Conservation (phyloP, 768 basidiomycete species). For the Leccinum variicolor region DNA sequence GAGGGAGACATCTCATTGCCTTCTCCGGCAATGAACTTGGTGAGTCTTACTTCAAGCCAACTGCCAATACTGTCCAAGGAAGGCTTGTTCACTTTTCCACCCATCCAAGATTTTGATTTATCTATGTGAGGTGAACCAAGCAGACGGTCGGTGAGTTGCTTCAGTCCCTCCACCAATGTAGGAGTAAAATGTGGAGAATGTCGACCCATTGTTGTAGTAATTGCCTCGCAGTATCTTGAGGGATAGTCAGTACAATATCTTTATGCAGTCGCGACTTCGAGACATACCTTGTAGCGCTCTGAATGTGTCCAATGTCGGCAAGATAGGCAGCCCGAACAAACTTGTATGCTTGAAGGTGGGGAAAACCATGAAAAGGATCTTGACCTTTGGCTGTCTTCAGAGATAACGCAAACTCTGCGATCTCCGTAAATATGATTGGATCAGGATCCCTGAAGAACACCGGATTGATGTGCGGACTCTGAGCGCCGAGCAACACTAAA, state of each 20-base stretch:
- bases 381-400: constrained; percentile 79
- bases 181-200: constrained; percentile 65
- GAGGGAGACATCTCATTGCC: constrained; percentile 47
- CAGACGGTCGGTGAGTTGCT: constrained; percentile 75
- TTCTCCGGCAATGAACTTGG: constrained; percentile 94
- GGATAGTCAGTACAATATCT: constrained; percentile 1
- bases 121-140: constrained; percentile 68
- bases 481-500: constrained; percentile 70
- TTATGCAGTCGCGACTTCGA: neutral
- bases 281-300: constrained; percentile 69
- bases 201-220: constrained; percentile 61
- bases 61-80: constrained; percentile 88
- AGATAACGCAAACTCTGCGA: constrained; percentile 87
- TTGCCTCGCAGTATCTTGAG: constrained; percentile 93
- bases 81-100: constrained; percentile 82
- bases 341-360: constrained; percentile 86
- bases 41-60: constrained; percentile 90
- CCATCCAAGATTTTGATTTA: constrained; percentile 82
- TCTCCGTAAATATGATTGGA: constrained; percentile 81
- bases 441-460: constrained; percentile 66
- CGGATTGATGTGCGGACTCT: constrained; percentile 48
- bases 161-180: constrained; percentile 68
- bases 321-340: constrained; percentile 72
- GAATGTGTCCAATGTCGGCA: constrained; percentile 79
- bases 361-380: constrained; percentile 77